Evolutionary conservation across 805 yeast genomes (phyloP).

Genomic region (Lipomyces sp.): DNA sequence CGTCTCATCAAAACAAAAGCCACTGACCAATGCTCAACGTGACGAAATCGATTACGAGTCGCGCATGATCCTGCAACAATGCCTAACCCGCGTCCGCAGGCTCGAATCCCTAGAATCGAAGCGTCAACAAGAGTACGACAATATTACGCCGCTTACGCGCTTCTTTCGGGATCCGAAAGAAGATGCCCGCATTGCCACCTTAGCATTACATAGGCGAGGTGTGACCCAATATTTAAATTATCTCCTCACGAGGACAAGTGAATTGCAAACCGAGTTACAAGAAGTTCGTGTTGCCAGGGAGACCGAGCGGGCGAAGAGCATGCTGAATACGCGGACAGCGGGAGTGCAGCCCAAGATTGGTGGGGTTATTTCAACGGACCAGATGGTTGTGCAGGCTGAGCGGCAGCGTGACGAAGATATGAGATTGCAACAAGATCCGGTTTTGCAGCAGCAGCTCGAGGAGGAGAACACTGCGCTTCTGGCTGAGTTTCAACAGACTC

Average conservation of each 20-base stretch:
- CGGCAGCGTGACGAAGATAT: background rate
- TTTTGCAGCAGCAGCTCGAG: slow-evolving; percentile 43
- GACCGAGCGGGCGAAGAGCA: slow-evolving; percentile 39
- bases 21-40: slow-evolving; percentile 45
- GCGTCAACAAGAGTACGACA: slow-evolving; percentile 5
- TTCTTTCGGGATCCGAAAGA: slow-evolving; percentile 8
- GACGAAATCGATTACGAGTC: slow-evolving; percentile 50
- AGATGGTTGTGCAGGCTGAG: slow-evolving; percentile 8
- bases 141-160: background rate
- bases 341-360: background rate
- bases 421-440: slow-evolving; percentile 14
- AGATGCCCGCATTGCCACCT: slow-evolving; percentile 34
- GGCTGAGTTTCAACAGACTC: slow-evolving; percentile 46
- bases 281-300: slow-evolving; percentile 44
- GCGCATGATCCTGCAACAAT: slow-evolving; percentile 45
- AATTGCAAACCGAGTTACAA: slow-evolving; percentile 46
- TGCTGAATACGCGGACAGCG: slow-evolving; percentile 19
- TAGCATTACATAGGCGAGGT: slow-evolving; percentile 46
- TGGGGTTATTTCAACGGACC: slow-evolving; percentile 8
- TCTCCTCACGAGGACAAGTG: slow-evolving; percentile 43
- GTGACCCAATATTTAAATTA: slow-evolving; percentile 47
- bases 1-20: slow-evolving; percentile 5
- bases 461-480: slow-evolving; percentile 47
- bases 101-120: slow-evolving; percentile 41
- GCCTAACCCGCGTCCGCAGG: slow-evolving; percentile 41